Evolutionary conservation across 805 yeast genomes (phyloP).

Genomic region (Blastobotrys chiropterorum): DNA sequence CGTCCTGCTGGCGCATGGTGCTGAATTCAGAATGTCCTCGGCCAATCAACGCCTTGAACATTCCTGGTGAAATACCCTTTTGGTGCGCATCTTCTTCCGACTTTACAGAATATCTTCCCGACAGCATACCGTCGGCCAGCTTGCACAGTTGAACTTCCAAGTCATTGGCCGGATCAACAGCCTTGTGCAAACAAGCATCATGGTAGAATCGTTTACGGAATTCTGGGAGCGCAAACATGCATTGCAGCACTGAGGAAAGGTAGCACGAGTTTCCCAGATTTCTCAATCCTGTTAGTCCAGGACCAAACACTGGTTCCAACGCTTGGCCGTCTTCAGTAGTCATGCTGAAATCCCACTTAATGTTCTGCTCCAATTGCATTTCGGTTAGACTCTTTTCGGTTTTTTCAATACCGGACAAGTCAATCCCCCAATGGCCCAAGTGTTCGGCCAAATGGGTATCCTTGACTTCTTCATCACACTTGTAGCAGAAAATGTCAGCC

Average conservation of each 20-base stretch:
- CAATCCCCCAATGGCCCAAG: slow-evolving; percentile 60
- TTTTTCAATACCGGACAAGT: slow-evolving; percentile 47
- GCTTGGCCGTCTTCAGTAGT: slow-evolving; percentile 63
- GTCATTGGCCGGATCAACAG: slow-evolving; percentile 49
- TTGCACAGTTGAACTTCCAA: slow-evolving; percentile 72
- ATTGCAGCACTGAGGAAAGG: slow-evolving; percentile 73
- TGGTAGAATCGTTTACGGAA: slow-evolving; percentile 28
- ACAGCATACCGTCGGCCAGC: slow-evolving; percentile 67
- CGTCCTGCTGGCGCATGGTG: slow-evolving; percentile 90
- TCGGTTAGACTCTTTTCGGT: slow-evolving; percentile 88
- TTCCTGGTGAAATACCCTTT: slow-evolving; percentile 67
- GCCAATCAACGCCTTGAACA: slow-evolving; percentile 74
- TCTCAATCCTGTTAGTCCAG: slow-evolving; percentile 74
- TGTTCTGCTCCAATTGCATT: slow-evolving; percentile 84
- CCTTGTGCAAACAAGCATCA: slow-evolving; percentile 28
- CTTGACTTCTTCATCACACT: slow-evolving; percentile 81
- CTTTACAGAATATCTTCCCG: slow-evolving; percentile 69
- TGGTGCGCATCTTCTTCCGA: slow-evolving; percentile 43
- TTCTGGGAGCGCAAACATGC: slow-evolving; percentile 43
- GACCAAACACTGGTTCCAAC: slow-evolving; percentile 62
- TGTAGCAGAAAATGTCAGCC: slow-evolving; percentile 84
- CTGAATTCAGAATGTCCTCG: slow-evolving; percentile 74
- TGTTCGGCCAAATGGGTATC: slow-evolving; percentile 52
- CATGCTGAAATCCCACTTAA: slow-evolving; percentile 89
- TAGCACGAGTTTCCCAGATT: slow-evolving; percentile 94